Base-by-base conservation (phyloP, 1,284 basidiomycete species). In the Naganishia liquefaciens region DNA sequence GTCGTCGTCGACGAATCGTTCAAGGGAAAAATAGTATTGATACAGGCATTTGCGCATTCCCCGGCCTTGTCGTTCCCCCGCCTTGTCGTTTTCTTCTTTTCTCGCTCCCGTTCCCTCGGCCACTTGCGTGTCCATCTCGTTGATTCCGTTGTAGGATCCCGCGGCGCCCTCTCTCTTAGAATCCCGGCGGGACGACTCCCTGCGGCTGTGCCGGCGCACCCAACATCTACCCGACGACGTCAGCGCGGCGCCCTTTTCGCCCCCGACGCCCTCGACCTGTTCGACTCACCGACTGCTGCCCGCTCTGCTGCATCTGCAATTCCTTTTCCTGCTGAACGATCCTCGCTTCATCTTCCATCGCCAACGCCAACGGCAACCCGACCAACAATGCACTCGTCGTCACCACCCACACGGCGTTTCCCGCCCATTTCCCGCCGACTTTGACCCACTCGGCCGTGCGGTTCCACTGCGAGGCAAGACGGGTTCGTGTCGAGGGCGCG, bases 241-340 rank as follows among this genome's bases (percentile, higher is more conserved):
- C 21, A 53, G 60, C 6, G 10, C 33, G 10, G 7, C 33, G 3
- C 7, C 19, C 0, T 21, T 2, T 4, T 15, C 25, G 37, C 17
- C 23, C 19, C 27, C 15, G 15, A 23, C 5, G 37, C 23, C 13
- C 23, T 21, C n/a, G 33, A 17, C 9, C n/a, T 33, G 3, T 13
- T 13, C 4, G 28, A 84, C 84, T 68, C 68, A 91, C 91, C 85
- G 90, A 88, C 80, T 94, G 91, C 21, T 88, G 88, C 44, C 93
- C 93, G 75, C 91, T 88, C 77, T 93, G 92, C 79, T 96, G 93
- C 60, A 91, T 90, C 71, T 91, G 81, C 85, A 93, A 87, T 79
- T 98, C 93, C 81, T 91, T 89, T 81, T 99, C 95, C 81, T 98
- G 94, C 64, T 89, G 88, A 5, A 93, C 88, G 67, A 96, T 86